A percentile compares a stretch with the other conserved stretches of the same genome.
Evolutionary conservation across 495 filamentous ascomycete species (phyloP).

Genomic region (Aeminium ludgeri): DNA sequence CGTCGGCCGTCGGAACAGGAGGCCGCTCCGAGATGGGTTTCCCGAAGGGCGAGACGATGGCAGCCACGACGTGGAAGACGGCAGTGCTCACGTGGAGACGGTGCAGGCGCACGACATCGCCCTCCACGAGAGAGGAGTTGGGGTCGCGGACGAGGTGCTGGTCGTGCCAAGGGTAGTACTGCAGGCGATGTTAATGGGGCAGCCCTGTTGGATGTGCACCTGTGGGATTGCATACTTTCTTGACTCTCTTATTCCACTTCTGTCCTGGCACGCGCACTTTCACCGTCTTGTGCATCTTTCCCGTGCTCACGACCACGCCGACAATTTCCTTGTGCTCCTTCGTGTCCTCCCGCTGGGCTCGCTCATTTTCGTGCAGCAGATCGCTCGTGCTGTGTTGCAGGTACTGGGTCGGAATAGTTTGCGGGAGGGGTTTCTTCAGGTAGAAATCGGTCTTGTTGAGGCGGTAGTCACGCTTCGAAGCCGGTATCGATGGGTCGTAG

Average conservation of each 20-base stretch:
- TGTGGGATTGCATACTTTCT: conserved; percentile 20
- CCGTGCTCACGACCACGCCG: conserved; percentile 50
- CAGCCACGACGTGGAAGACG: conserved; percentile 61
- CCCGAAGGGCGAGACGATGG: conserved; percentile 60
- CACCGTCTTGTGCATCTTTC: conserved; percentile 53
- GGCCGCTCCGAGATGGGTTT: conserved; percentile 43
- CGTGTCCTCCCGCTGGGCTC: conserved; percentile 1
- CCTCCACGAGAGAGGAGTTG: conserved; percentile 48
- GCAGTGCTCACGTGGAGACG: conserved; percentile 49
- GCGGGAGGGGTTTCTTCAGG: conserved; percentile 7
- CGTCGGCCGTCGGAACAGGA: conserved; percentile 44
- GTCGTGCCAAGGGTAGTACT: conserved; percentile 26
- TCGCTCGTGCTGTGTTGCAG: conserved; percentile 9
- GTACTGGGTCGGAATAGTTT: conserved; percentile 11
- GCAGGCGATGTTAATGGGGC: not conserved
- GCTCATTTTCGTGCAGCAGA: conserved; percentile 3
- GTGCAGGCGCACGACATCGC: conserved; percentile 47
- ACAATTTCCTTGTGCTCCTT: conserved; percentile 17
- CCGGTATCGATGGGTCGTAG: conserved; percentile 7
- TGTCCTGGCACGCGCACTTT: conserved; percentile 46
- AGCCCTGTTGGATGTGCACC: not conserved
- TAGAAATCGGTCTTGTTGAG: conserved; percentile 4
- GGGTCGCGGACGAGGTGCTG: conserved; percentile 57
- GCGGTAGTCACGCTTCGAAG: not conserved
- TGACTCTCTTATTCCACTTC: conserved; percentile 39